Percentiles rank a stretch among this genome's conserved stretches.
phyloP scores from a whole-genome alignment of 2,329 filamentous ascomycete genomes.

The Sporothrix variecibatus region DNA sequence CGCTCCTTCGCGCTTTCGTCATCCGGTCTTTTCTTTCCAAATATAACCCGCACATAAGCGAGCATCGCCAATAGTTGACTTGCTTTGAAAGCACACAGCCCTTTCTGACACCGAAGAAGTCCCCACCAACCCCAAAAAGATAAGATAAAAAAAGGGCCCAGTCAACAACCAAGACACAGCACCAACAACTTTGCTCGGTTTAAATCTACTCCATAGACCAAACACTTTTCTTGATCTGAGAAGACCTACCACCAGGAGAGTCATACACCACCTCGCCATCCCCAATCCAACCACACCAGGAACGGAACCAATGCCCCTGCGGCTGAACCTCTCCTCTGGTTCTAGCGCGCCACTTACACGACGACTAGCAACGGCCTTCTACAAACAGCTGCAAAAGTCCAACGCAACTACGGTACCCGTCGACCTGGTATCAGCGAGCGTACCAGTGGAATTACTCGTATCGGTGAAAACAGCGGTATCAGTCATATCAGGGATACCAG shows the following conservation, averaged over 20 bases:
- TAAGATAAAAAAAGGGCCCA: neutral
- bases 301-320: conserved; percentile 4
- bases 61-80: neutral
- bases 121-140: neutral
- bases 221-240: neutral
- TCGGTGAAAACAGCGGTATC: neutral
- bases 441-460: neutral
- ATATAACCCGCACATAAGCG: neutral
- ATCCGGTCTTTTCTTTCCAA: neutral
- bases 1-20: neutral
- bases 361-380: neutral
- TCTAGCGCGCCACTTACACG: neutral
- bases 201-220: neutral
- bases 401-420: neutral
- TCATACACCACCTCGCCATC: neutral
- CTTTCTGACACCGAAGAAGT: neutral
- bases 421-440: neutral
- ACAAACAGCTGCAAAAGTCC: neutral
- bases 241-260: neutral
- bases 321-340: neutral
- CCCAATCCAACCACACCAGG: neutral
- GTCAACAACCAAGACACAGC: neutral
- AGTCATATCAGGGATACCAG: neutral
- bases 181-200: neutral
- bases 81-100: neutral